Base-by-base conservation (phyloP, 2,329 filamentous ascomycete genomes). In the Achaetomium macrosporum region DNA sequence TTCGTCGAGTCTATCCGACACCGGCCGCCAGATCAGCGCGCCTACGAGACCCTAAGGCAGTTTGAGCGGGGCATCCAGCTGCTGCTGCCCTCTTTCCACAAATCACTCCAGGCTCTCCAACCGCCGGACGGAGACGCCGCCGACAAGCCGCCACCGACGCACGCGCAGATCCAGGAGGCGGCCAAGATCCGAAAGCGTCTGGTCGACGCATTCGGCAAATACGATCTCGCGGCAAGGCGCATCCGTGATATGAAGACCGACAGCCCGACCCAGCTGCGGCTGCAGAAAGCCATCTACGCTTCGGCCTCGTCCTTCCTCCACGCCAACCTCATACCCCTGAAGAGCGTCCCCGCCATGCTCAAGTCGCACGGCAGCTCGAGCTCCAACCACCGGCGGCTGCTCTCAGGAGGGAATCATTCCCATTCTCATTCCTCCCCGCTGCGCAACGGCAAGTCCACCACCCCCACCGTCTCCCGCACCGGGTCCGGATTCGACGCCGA, bases 181-280 rank as follows among this genome's bases (percentile, higher is more conserved):
- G 85, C 86, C 42, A 95, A 93, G 69, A 87, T 95, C 11, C 85
- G 91, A n/a, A 95, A 90, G 67, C 81, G 90, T 19, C 76, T 96
- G 1, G 91, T 90, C 54, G 91, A 96, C 63, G 87, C 89, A 9
- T 96, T 96, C 64, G 80, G 84, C 11, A 91, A 96, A 63, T 96
- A 95, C 66, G 88, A 95, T 61, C 74, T 82, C 3, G 89, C 90
- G 0, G 90, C 90, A 3, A 84, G 87, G 58, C 81, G 90, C 3
- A 82, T 96, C 52, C 83, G 90, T 30, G 88, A 95, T 63, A 72
- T 96, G 44, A 84, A 84, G 15, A 87, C 87, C 0, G 73, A 83
- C 5, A 91, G 82, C 45, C 76, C 82, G 0, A 83, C 87, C 0
- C 90, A 96, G 65, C 72, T 82, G 53, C 79, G 80, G 42, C 73